Base-by-base conservation (phyloP, 768 basidiomycete genomes). In the Lactifluus volemus region DNA sequence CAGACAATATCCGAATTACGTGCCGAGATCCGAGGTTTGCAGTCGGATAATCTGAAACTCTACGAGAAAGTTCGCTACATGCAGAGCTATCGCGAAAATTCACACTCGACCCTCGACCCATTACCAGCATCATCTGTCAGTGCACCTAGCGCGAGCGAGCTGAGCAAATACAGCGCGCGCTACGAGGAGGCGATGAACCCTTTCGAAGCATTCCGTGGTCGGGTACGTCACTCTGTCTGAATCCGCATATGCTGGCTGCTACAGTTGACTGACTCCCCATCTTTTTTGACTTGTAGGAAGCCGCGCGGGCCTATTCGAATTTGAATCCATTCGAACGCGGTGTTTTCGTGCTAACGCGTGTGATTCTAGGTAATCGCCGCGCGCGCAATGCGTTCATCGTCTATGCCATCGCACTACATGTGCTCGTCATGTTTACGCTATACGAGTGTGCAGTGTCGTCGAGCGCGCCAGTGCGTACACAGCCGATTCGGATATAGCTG, bases 1-100 rank as follows among this genome's bases (percentile, higher is more conserved):
- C 92, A 94, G 63, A 82, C 86, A 60, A 95, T 98, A 61, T 92
- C 93, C 0, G 95, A 97, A 68, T 78, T 98, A n/a, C 86, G 95
- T 17, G 75, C 85, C 29, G 97, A 98, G 74, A 85, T 94, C 74
- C 93, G 95, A 72, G 84, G 83, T 57, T 79, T 99, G 42, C 96
- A 98, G 73, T 80, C 86, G 1, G 97, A 98, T 73, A 99, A 98
- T 71, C 82, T 99, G 49, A 98, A 99, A 72, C 77, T 98, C 62
- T 98, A 98, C 73, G 97, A 98, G 74, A 99, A 98, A 77, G 95
- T 98, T 54, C 85, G 95, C 63, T 98, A 98, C 71, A 97, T 98
- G 86, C 95, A 98, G 72, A 92, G 88, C 63, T 99, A 98, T 69
- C 82, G 90, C 17, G 90, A 93, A 69, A 88, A 91, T 41, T 75